Evolutionary conservation across 192 early-diverging fungal genomes (phyloP).

Genomic region (Haplosporangium gracile): DNA sequence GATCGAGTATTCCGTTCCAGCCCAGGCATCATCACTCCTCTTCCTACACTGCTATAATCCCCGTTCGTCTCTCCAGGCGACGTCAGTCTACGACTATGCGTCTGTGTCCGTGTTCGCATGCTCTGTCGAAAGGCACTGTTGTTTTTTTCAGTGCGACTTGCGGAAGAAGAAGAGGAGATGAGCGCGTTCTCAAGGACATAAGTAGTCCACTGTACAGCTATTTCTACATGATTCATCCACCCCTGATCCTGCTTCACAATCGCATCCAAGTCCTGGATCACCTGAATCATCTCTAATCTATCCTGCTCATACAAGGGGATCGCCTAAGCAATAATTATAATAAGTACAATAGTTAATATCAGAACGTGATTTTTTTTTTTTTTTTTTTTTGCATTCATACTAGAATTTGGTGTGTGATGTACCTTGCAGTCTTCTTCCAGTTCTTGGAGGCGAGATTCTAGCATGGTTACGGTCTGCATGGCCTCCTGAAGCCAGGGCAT

Average conservation of each 20-base stretch:
- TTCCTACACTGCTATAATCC: neutral
- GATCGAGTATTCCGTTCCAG: neutral
- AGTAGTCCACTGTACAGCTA: conserved; percentile 8
- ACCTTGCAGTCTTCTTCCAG: conserved; percentile 33
- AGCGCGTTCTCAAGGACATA: conserved; percentile 37
- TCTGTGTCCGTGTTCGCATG: neutral
- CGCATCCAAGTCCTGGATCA: conserved; percentile 31
- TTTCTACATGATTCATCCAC: conserved; percentile 29
- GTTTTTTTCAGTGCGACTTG: too few relatives aligned
- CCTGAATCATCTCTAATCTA: conserved; percentile 16
- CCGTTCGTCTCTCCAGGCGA: neutral
- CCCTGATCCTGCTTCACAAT: conserved; percentile 19
- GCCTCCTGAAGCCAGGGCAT: conserved; percentile 41
- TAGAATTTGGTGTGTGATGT: neutral
- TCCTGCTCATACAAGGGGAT: conserved; percentile 45
- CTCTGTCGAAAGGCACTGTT: too few relatives aligned
- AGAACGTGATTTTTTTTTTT: neutral
- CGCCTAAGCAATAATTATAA: neutral
- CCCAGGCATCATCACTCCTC: neutral
- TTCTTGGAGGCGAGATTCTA: conserved; percentile 31
- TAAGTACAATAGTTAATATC: too few relatives aligned
- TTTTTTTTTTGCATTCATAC: conserved; percentile 17
- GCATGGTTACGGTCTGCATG: conserved; percentile 20
- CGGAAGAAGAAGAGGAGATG: conserved; percentile 1
- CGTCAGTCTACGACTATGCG: neutral